Base-by-base conservation (phyloP, 1,284 basidiomycete genomes). In the Ganoderma resinaceum region DNA sequence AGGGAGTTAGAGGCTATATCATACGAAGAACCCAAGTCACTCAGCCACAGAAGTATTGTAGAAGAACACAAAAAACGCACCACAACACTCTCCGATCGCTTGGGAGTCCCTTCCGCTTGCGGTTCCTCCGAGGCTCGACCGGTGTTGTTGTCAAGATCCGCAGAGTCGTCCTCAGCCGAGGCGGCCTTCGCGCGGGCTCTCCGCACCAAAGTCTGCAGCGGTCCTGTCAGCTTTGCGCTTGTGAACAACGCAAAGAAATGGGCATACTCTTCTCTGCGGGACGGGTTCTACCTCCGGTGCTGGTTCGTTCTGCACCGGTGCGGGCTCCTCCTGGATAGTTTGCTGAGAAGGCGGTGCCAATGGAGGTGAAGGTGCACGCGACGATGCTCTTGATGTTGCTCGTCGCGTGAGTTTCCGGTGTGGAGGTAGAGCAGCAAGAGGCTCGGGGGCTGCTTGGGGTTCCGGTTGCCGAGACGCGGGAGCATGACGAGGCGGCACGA, bases 101-200 rank as follows among this genome's bases (percentile, higher is more conserved):
- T 65, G 38, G n/a, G 26, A 18, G 55, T 62, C 20, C 61, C 59
- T 20, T 67, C 53, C 3, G 55, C 55, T 23, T 23, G 33, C 2
- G 69, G 70, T 35, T 63, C 69, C 31, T 64, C 70, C 31, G 69
- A 65, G 6, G 65, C 61, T 18, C 66, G 37, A 1, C 23, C 43
- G 7, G 67, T 57, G 23, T 62, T 55, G 18, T 61, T 49, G 12
- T 73, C 72, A 1, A 73, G 14, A 20, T 74, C 68, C 46, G 72
- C 55, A 4, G 73, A 68, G 62, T 77, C 76, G 60, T 78, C 76
- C 1, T 75, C 66, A 23, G 73, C 73, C 29, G 75, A 59, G 16
- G 74, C 71, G 0, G 68, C 37, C n/a, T 70, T 73, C 6, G 74
- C 55, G 23, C 72, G 71, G 0, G 73, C 75, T 35, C 77, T 67